phyloP scores from a whole-genome alignment of 1,284 basidiomycete genomes.

The Ceratobasidium sp. region DNA sequence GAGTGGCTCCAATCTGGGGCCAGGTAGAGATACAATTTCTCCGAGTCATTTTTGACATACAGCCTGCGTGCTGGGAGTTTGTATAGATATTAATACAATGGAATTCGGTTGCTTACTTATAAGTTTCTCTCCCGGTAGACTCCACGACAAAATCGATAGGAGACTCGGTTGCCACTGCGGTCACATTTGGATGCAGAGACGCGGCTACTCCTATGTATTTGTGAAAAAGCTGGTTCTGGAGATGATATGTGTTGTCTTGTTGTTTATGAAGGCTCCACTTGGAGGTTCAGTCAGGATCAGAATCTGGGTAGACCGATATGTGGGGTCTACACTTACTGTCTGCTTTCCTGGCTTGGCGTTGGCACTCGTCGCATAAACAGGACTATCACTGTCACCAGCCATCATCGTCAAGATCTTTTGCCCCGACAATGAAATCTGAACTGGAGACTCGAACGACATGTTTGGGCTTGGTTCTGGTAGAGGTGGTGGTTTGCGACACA shows the following conservation, averaged over 20 bases:
- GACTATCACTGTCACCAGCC: slow-evolving; percentile 1
- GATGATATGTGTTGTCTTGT: background rate
- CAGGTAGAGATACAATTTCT: slow-evolving; percentile 3
- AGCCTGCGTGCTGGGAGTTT: background rate
- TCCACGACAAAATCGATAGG: background rate
- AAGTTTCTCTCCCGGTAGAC: background rate
- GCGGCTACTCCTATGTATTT: slow-evolving; percentile 7
- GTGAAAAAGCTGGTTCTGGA: background rate
- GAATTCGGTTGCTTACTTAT: background rate
- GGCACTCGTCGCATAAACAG: background rate
- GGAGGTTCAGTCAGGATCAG: background rate
- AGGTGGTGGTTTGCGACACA: background rate
- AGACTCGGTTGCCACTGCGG: background rate
- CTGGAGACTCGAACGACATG: background rate
- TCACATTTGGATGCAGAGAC: background rate
- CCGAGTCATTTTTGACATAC: background rate
- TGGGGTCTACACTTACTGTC: background rate
- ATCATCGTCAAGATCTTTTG: background rate
- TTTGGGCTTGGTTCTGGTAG: background rate
- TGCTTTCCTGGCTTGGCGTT: background rate
- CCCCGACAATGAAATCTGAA: background rate
- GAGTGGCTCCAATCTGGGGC: background rate
- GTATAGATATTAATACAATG: too few species aligned
- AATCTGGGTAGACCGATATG: background rate
- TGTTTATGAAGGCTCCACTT: background rate